Evolutionary conservation across 805 yeast species (phyloP).

Genomic region (Myxozyma neglecta): DNA sequence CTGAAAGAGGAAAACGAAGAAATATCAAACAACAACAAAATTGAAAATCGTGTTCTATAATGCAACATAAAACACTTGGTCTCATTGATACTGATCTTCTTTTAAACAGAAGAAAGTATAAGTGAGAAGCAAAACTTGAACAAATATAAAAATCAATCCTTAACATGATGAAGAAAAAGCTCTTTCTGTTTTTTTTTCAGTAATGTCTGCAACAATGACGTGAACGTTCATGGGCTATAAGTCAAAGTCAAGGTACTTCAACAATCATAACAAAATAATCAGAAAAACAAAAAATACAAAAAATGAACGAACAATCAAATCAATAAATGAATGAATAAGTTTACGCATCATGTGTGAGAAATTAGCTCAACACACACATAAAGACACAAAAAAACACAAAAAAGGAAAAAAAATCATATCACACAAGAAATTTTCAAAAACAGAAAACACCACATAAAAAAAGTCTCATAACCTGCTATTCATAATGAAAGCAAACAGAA

Average conservation of each 20-base stretch:
- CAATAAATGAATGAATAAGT: not conserved
- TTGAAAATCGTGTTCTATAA: not conserved
- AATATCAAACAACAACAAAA: not conserved
- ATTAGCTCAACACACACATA: not conserved
- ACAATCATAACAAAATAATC: not conserved
- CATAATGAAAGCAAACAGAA: not conserved
- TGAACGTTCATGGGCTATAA: not conserved
- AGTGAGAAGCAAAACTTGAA: not conserved
- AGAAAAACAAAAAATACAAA: not conserved
- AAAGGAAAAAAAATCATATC: not conserved
- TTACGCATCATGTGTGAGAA: not conserved
- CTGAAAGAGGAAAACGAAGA: not conserved
- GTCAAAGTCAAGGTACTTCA: not conserved
- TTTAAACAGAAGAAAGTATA: no score
- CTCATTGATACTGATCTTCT: no score
- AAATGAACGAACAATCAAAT: not conserved
- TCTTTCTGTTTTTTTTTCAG: not conserved
- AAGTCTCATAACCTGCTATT: not conserved
- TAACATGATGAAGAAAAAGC: not conserved
- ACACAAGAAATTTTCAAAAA: not conserved
- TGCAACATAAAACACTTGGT: no score
- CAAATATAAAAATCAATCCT: not conserved
- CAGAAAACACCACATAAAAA: not conserved
- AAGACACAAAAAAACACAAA: not conserved
- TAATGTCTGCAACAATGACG: no score